Evolutionary conservation across 2,329 filamentous ascomycete genomes (phyloP), one percentile per base, ranked within the genome.

Genomic region (Tolypocladium ophioglossoides): DNA sequence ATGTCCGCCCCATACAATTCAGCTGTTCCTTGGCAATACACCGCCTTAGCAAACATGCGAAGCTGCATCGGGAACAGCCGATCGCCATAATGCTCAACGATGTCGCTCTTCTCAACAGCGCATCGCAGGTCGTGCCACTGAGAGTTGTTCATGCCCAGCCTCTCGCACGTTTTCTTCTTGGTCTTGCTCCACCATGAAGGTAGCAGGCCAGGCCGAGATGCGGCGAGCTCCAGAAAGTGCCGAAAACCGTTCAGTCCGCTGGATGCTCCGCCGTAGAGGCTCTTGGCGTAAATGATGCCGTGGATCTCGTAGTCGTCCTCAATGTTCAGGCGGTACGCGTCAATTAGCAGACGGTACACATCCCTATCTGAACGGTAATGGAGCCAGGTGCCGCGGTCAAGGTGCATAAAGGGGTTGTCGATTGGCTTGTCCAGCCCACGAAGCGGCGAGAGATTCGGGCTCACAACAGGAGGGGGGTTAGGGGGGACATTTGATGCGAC

Each of bases 21-120:
- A n/a, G n/a, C n/a, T n/a, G n/a, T n/a, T n/a, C n/a, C n/a, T n/a
- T n/a, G n/a, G n/a, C n/a, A n/a, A n/a, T n/a, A n/a, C n/a, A 77
- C 63, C 0, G 60, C 60, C 59, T 78, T 74, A 3, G 65, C 72
- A 20, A 78, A 63, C 70, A 79, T 73, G 16, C 76, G 68, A 49
- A 80, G 63, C 66, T 78, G 73, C 74, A 78, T 76, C 2, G 76
- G 71, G 56, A 78, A 77, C 1, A 59, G 59, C 0, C 52, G 6
- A 50, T 78, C 70, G 2, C 69, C 68, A 49, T 79, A 79, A 50
- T 73, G 67, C 20, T 73, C 65, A 6, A 68, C 64, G 35, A 78
- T 62, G 46, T 70, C 66, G 14, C 49, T 49, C 62, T 73, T 74
- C 7, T 64, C 56, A 1, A 70, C 60, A 4, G 57, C 56, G 9